phyloP scores from a whole-genome alignment of 805 yeast genomes.

The Myxozyma vanderwaltii region DNA sequence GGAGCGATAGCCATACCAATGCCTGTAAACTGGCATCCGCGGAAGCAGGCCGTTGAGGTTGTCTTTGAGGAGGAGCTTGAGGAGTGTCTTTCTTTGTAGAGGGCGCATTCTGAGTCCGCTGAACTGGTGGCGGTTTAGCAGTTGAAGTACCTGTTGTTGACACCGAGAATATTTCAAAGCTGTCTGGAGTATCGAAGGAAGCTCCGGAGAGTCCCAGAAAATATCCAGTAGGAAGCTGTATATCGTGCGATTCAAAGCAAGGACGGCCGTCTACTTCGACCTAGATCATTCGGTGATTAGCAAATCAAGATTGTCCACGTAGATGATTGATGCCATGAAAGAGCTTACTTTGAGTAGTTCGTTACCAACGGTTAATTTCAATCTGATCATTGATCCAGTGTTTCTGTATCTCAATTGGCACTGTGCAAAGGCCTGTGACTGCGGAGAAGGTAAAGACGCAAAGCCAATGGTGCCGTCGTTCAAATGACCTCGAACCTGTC shows the following conservation, averaged over 20 bases:
- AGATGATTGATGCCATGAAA: too few relatives aligned
- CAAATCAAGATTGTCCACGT: too few relatives aligned
- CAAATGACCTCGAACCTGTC: constrained; percentile 45
- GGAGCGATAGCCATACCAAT: too few relatives aligned
- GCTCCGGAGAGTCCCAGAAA: constrained; percentile 44
- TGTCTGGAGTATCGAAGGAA: constrained; percentile 32
- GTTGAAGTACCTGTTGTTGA: constrained; percentile 23
- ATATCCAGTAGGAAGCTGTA: constrained; percentile 42
- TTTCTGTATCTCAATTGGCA: constrained; percentile 45
- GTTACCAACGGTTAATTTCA: constrained; percentile 41
- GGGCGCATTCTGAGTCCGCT: constrained; percentile 5
- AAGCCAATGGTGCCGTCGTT: constrained; percentile 44
- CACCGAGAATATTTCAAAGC: constrained; percentile 28
- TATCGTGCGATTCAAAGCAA: constrained; percentile 42
- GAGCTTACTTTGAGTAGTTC: constrained; percentile 36
- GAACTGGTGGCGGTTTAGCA: background rate
- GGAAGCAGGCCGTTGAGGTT: constrained; percentile 6
- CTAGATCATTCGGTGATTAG: background rate
- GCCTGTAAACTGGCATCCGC: constrained; percentile 2
- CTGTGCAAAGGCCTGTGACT: constrained; percentile 42
- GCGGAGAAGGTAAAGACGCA: constrained; percentile 35
- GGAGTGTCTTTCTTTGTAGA: background rate
- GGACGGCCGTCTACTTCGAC: constrained; percentile 46
- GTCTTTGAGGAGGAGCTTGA: constrained; percentile 6
- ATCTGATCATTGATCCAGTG: constrained; percentile 39